Conservation (phyloP, 1,284 basidiomycete genomes). For the Wolfiporia cocos region DNA sequence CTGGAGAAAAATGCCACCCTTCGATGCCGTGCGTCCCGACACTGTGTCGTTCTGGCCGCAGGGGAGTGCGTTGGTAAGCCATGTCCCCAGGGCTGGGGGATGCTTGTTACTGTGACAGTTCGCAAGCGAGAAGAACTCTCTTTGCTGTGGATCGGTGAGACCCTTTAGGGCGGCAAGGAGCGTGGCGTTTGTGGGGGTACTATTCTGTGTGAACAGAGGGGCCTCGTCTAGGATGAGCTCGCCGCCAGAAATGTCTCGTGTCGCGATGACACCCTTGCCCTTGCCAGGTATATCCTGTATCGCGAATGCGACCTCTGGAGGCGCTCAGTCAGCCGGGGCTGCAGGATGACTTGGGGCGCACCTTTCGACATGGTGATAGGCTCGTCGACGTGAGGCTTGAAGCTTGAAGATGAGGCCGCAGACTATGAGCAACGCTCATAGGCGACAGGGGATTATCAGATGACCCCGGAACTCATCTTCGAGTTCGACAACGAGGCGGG, state of each 20-base stretch:
- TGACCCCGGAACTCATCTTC: too few relatives aligned
- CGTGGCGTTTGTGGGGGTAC: background rate
- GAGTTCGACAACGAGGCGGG: too few relatives aligned
- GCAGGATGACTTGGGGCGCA: too few relatives aligned
- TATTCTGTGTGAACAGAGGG: background rate
- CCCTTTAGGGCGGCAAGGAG: background rate
- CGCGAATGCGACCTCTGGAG: background rate
- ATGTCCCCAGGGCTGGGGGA: background rate
- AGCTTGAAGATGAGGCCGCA: too few relatives aligned
- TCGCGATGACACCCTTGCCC: background rate
- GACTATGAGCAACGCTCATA: too few relatives aligned
- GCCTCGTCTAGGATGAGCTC: background rate
- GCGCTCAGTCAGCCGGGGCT: too few relatives aligned
- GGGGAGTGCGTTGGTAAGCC: slow-evolving; percentile 1
- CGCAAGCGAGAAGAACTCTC: background rate
- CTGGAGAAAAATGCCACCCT: slow-evolving; percentile 10
- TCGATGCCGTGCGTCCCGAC: too few relatives aligned
- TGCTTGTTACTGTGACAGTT: background rate
- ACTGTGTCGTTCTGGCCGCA: background rate
- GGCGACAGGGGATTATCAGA: too few relatives aligned
- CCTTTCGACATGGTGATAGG: too few relatives aligned
- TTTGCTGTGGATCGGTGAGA: background rate
- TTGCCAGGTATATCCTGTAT: background rate
- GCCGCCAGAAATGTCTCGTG: background rate
- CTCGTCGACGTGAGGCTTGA: too few relatives aligned